These are phyloP conservation scores for Fusarium sp. DNA, from an alignment of 2,329 filamentous ascomycete species.

Conservation along the genomic window DNA sequence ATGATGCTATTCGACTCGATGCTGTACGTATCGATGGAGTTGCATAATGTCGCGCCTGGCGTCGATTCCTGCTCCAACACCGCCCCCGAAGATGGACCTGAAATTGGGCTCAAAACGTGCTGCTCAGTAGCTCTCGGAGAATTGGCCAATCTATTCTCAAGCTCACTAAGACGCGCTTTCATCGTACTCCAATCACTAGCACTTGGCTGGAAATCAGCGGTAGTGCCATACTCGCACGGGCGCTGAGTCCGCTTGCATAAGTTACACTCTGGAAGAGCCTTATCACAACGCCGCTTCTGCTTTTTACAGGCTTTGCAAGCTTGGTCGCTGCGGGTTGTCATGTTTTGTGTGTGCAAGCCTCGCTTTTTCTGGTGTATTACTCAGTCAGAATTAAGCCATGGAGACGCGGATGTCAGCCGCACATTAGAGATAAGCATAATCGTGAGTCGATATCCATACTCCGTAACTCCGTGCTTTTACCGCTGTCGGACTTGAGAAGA, in stretches of 20 bases:
- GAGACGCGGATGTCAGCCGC: neutral
- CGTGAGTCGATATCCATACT: neutral
- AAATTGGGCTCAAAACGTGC: neutral
- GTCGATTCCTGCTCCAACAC: neutral
- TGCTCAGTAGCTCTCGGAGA: neutral
- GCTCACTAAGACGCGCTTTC: neutral
- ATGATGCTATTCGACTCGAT: neutral
- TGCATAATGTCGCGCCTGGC: neutral
- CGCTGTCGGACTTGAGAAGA: neutral
- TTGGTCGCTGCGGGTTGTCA: neutral
- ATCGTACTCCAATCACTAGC: neutral
- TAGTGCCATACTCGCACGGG: neutral
- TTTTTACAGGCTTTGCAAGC: neutral
- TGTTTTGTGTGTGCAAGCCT: neutral
- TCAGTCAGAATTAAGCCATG: neutral
- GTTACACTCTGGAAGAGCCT: neutral
- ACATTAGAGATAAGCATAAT: neutral
- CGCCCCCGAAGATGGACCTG: neutral
- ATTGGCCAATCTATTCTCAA: neutral
- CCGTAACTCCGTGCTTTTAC: neutral
- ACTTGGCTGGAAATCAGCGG: neutral
- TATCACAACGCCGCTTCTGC: neutral
- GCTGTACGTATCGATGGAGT: neutral
- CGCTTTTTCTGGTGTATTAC: accelerated
- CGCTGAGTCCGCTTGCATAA: neutral